Conservation (phyloP, 2,329 filamentous ascomycete species). For the Penicillium polonicum region DNA sequence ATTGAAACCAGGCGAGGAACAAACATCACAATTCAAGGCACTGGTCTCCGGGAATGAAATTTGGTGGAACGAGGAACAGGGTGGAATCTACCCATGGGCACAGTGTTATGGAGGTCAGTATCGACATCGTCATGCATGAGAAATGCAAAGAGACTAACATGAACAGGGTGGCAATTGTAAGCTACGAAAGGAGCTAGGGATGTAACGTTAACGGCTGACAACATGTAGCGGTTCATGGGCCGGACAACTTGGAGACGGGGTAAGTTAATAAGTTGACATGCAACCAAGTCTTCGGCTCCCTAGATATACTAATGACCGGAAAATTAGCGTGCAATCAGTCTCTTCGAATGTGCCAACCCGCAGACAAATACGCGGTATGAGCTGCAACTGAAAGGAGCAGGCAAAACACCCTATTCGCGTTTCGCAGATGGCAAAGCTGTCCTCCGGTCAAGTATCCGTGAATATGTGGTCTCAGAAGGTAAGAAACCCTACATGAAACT, state of each 20-base stretch:
- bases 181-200: conserved; percentile 10
- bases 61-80: conserved; percentile 68
- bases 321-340: conserved; percentile 71
- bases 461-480: conserved; percentile 90
- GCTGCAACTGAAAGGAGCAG: conserved; percentile 90
- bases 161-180: conserved; percentile 51
- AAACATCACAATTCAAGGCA: conserved; percentile 71
- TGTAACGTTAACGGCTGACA: conserved; percentile 33
- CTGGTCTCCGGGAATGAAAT: conserved; percentile 81
- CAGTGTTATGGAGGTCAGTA: conserved; percentile 86
- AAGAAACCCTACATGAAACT: not conserved
- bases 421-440: conserved; percentile 97
- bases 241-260: conserved; percentile 88
- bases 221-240: conserved; percentile 75
- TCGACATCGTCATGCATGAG: conserved; percentile 45
- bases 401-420: conserved; percentile 87
- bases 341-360: conserved; percentile 85
- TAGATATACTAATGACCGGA: conserved; percentile 8
- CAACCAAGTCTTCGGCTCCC: not conserved
- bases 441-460: conserved; percentile 84
- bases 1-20: conserved; percentile 65
- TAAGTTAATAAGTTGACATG: conserved; percentile 29
- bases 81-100: conserved; percentile 94
- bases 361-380: conserved; percentile 74
- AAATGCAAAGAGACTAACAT: conserved; percentile 2